Conservation (phyloP, 768 basidiomycete species). For the Calvatia gigantea region DNA sequence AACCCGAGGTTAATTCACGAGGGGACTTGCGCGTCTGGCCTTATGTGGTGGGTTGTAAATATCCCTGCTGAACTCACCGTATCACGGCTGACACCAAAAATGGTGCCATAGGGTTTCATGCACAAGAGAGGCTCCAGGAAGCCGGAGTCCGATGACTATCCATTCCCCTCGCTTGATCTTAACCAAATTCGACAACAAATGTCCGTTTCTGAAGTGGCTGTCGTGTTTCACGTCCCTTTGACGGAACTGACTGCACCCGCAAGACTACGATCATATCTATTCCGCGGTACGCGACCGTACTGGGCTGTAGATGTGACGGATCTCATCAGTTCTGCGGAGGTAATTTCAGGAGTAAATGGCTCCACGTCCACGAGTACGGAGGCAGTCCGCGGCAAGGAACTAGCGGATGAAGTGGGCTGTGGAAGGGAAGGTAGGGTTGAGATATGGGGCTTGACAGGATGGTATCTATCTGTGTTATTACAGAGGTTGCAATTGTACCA, state of each 20-base stretch:
- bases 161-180: conserved; percentile 61
- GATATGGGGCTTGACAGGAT: conserved; percentile 83
- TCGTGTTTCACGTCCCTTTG: conserved; percentile 70
- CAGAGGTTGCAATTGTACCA: conserved; percentile 46
- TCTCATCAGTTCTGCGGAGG: conserved; percentile 31
- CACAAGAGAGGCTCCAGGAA: conserved; percentile 19
- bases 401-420: conserved; percentile 35
- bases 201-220: conserved; percentile 63
- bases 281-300: conserved; percentile 57
- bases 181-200: conserved; percentile 37
- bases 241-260: conserved; percentile 40
- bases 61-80: not conserved
- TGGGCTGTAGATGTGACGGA: conserved; percentile 69
- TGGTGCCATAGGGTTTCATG: conserved; percentile 36
- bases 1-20: conserved; percentile 53
- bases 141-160: conserved; percentile 30
- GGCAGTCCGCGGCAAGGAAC: conserved; percentile 17
- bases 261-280: conserved; percentile 49
- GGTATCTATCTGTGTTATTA: conserved; percentile 72
- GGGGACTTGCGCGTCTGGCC: conserved; percentile 71
- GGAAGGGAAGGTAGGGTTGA: conserved; percentile 50
- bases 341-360: conserved; percentile 25
- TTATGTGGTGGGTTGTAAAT: conserved; percentile 56
- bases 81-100: not conserved
- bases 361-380: conserved; percentile 19